Percentiles rank a stretch among this genome's conserved stretches.
Conservation (phyloP, 495 filamentous ascomycete genomes). For the Lichina pygmaea region DNA sequence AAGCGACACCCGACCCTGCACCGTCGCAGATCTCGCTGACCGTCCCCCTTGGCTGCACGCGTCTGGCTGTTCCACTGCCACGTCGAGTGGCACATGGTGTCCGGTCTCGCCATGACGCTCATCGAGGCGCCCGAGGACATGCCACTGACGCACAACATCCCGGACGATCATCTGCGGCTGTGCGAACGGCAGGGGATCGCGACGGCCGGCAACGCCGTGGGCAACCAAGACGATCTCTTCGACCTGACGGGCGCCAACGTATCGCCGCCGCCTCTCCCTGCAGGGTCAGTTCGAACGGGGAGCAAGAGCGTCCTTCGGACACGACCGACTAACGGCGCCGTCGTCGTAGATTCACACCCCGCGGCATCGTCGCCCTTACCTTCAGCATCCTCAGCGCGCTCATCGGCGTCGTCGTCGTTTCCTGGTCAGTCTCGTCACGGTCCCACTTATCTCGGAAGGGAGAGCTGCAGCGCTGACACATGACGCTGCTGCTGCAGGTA, state of each 20-base stretch:
- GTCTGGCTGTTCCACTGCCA: constrained; percentile 67
- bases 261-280: constrained; percentile 27
- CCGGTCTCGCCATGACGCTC: constrained; percentile 41
- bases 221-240: constrained; percentile 32
- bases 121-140: constrained; percentile 41
- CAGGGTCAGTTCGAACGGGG: constrained; percentile 17
- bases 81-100: constrained; percentile 55
- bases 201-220: constrained; percentile 48
- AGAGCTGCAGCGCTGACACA: too few species aligned
- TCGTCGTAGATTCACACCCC: constrained; percentile 30
- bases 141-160: constrained; percentile 32
- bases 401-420: constrained; percentile 41
- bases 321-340: neutral
- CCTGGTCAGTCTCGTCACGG: constrained; percentile 23
- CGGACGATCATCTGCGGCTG: constrained; percentile 30
- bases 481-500: too few species aligned
- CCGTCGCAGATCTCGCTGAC: neutral
- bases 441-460: too few species aligned
- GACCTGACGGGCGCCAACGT: constrained; percentile 35
- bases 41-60: constrained; percentile 10
- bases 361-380: constrained; percentile 43
- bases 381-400: constrained; percentile 45
- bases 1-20: constrained; percentile 5
- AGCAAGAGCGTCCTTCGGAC: neutral
- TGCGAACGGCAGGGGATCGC: constrained; percentile 24